phyloP scores from a whole-genome alignment of 352 stramenopile genomes.

The Globisporangium nodosum region DNA sequence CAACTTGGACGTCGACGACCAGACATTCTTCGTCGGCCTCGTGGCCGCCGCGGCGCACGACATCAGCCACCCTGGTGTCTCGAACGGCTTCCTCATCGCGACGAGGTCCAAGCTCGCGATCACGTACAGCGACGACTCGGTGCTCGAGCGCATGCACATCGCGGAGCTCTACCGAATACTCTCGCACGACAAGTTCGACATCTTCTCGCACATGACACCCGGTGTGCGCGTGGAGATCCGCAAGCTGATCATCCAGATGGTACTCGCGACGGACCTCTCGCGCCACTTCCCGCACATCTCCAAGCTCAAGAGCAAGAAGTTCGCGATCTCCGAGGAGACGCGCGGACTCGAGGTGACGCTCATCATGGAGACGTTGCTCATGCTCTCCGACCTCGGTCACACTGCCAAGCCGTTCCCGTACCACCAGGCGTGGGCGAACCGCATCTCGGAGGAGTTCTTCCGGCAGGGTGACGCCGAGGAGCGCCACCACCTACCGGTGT shows the following conservation, averaged over 20 bases:
- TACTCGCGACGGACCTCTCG: constrained; percentile 74
- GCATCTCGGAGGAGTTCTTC: constrained; percentile 68
- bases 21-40: constrained; percentile 56
- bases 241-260: constrained; percentile 71
- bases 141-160: constrained; percentile 79
- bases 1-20: constrained; percentile 50
- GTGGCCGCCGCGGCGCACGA: constrained; percentile 89
- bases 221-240: constrained; percentile 33
- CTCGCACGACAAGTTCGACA: constrained; percentile 55
- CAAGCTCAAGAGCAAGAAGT: constrained; percentile 67
- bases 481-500: constrained; percentile 43
- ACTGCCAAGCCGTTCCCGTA: constrained; percentile 60
- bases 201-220: constrained; percentile 43
- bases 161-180: constrained; percentile 60
- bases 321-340: constrained; percentile 38
- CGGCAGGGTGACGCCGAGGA: constrained; percentile 59
- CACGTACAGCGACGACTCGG: constrained; percentile 89
- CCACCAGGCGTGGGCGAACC: constrained; percentile 52
- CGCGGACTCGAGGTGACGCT: constrained; percentile 47
- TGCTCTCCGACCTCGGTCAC: constrained; percentile 62
- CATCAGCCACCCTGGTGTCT: constrained; percentile 88
- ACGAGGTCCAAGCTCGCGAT: constrained; percentile 88
- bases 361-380: constrained; percentile 73
- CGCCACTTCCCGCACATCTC: constrained; percentile 66
- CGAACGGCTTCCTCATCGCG: constrained; percentile 89